phyloP scores from a whole-genome alignment of 2,329 filamentous ascomycete genomes.

The Paradendryphiella salina region DNA sequence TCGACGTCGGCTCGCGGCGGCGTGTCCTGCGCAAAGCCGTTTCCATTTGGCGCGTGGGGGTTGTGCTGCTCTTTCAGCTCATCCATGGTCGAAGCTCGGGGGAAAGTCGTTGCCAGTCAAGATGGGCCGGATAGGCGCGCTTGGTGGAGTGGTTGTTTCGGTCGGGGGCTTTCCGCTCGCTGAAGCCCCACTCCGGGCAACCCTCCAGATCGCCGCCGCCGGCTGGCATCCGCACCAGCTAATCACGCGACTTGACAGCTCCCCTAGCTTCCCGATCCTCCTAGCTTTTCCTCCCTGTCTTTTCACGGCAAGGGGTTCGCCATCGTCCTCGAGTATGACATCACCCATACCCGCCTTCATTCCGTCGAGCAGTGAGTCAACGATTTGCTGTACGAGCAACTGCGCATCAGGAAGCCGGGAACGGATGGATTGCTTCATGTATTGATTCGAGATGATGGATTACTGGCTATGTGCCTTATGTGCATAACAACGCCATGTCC shows the following conservation, averaged over 20 bases:
- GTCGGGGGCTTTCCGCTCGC: slow-evolving; percentile 17
- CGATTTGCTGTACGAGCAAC: neutral
- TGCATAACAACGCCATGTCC: neutral
- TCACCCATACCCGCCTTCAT: neutral
- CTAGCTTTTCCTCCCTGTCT: neutral
- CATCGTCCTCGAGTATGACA: slow-evolving; percentile 3
- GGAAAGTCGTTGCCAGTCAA: slow-evolving; percentile 18
- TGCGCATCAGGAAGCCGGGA: neutral
- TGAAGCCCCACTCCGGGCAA: slow-evolving; percentile 19
- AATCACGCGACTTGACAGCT: slow-evolving; percentile 17
- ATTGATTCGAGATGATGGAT: neutral
- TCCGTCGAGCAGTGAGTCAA: neutral
- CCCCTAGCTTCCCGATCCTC: neutral
- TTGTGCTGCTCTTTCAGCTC: slow-evolving; percentile 33
- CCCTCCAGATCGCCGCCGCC: slow-evolving; percentile 8
- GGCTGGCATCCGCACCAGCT: slow-evolving; percentile 4
- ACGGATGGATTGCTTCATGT: neutral
- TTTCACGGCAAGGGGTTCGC: neutral
- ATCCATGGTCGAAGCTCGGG: slow-evolving; percentile 36
- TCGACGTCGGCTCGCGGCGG: slow-evolving; percentile 54
- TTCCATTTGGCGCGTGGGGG: slow-evolving; percentile 23
- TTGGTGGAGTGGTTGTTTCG: slow-evolving; percentile 17
- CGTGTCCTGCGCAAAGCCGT: slow-evolving; percentile 36
- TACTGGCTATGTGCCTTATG: neutral
- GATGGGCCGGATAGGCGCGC: slow-evolving; percentile 24